These are phyloP conservation scores for Phlegmacium glaucopus DNA, from an alignment of 768 basidiomycete species.

Conservation along the genomic window DNA sequence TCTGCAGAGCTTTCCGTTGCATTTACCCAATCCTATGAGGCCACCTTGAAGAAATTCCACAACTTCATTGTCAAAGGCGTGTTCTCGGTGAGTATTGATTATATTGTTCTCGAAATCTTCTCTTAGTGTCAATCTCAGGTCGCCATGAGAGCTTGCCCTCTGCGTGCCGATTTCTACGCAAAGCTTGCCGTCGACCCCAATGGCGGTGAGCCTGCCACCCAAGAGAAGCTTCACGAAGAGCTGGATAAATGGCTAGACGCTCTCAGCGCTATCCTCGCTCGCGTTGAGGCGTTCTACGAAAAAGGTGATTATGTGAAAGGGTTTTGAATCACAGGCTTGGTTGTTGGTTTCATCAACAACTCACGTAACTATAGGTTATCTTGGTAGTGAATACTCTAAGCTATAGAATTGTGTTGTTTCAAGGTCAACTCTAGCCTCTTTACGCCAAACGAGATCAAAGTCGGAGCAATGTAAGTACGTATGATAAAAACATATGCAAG, in stretches of 20 bases:
- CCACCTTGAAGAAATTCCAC: constrained; percentile 82
- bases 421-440: too few relatives aligned
- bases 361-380: too few relatives aligned
- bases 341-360: too few relatives aligned
- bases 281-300: constrained; percentile 59
- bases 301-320: constrained; percentile 55
- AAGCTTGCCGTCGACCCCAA: constrained; percentile 60
- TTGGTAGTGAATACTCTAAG: too few relatives aligned
- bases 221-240: constrained; percentile 52
- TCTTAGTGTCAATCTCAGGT: constrained; percentile 30
- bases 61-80: constrained; percentile 69
- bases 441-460: too few relatives aligned
- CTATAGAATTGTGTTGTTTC: too few relatives aligned
- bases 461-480: too few relatives aligned
- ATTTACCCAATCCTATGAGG: constrained; percentile 80
- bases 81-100: constrained; percentile 42
- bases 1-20: constrained; percentile 61
- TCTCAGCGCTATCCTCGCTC: constrained; percentile 49
- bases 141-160: constrained; percentile 65
- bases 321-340: constrained; percentile 22
- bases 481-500: too few relatives aligned
- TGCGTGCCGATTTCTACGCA: constrained; percentile 63
- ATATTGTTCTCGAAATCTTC: background rate
- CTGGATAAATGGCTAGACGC: constrained; percentile 68
- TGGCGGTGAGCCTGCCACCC: constrained; percentile 41